Percentiles rank a stretch among this genome's conserved stretches.
Evolutionary conservation across 2,329 filamentous ascomycete species (phyloP).

Genomic region (Trichoderma citrinoviride): DNA sequence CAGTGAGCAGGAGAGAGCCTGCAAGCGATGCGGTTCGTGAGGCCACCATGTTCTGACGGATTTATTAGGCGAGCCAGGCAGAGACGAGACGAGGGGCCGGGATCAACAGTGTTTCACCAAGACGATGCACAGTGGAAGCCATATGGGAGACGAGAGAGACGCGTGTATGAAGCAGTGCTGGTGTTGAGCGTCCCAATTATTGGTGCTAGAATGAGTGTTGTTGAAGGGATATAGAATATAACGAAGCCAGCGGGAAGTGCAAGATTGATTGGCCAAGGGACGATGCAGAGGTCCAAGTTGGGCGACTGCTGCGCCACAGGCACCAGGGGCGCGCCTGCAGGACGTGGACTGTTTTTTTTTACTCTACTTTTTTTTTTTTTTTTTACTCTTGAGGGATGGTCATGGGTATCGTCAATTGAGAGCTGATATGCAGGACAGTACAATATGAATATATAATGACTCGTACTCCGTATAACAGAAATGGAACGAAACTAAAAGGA

Average conservation of each 20-base stretch:
- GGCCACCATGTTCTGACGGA: slow-evolving; percentile 27
- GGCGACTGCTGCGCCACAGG: slow-evolving; percentile 23
- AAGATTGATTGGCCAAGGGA: slow-evolving; percentile 15
- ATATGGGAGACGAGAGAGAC: background rate
- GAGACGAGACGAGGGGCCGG: background rate
- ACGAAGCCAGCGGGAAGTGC: slow-evolving; percentile 4
- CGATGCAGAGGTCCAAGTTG: background rate
- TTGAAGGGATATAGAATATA: background rate
- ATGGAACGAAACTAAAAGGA: slow-evolving; percentile 22
- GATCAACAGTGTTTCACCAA: background rate
- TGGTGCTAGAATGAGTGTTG: background rate
- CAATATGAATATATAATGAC: background rate
- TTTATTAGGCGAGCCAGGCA: background rate
- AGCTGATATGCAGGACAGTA: slow-evolving; percentile 16
- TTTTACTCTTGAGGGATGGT: background rate
- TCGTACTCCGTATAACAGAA: slow-evolving; percentile 12
- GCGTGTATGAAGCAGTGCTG: background rate
- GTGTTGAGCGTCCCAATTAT: background rate
- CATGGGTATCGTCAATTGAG: slow-evolving; percentile 25
- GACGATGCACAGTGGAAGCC: background rate
- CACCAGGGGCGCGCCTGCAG: background rate
- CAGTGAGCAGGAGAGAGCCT: slow-evolving; percentile 48
- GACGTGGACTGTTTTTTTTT: background rate
- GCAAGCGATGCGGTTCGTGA: slow-evolving; percentile 29
- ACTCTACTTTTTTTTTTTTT: background rate